Percentiles rank a stretch among this genome's conserved stretches.
Conservation (phyloP, 2,329 filamentous ascomycete genomes). For the Zarea fungicola region DNA sequence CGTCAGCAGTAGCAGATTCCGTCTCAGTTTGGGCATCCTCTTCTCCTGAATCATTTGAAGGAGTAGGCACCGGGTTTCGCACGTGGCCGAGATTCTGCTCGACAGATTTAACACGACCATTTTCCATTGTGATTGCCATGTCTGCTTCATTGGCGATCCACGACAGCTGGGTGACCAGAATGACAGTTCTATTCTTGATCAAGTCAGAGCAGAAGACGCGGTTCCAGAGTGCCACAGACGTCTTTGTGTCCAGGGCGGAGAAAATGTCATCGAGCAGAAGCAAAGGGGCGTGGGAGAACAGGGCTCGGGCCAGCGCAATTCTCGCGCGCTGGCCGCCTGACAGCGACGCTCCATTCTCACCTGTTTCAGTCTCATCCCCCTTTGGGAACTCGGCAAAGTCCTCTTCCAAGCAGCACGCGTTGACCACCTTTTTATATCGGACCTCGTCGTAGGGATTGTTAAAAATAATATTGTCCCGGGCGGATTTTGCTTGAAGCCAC, state of each 20-base stretch:
- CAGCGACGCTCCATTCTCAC: constrained; percentile 49
- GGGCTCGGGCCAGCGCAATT: constrained; percentile 49
- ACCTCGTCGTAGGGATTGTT: constrained; percentile 42
- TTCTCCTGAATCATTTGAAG: no score
- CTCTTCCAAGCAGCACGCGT: constrained; percentile 48
- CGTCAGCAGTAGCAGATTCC: no score
- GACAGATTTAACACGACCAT: constrained; percentile 35
- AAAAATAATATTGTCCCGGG: constrained; percentile 52
- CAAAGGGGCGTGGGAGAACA: constrained; percentile 51
- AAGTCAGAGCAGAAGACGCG: constrained; percentile 53
- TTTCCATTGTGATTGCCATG: constrained; percentile 39
- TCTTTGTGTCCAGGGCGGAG: constrained; percentile 56
- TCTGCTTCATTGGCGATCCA: constrained; percentile 49
- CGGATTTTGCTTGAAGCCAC: constrained; percentile 53
- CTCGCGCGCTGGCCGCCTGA: constrained; percentile 54
- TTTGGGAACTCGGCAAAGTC: constrained; percentile 47
- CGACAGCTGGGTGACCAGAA: constrained; percentile 52
- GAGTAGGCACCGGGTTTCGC: constrained; percentile 37
- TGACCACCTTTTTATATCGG: constrained; percentile 51
- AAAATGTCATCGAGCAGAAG: constrained; percentile 56
- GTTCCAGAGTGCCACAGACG: constrained; percentile 51
- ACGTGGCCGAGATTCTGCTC: constrained; percentile 42
- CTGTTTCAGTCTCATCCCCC: constrained; percentile 47
- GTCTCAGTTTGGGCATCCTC: no score
- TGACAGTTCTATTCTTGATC: constrained; percentile 47